These are phyloP conservation scores for Boletus sp. DNA, from an alignment of 768 basidiomycete genomes.

Conservation along the genomic window DNA sequence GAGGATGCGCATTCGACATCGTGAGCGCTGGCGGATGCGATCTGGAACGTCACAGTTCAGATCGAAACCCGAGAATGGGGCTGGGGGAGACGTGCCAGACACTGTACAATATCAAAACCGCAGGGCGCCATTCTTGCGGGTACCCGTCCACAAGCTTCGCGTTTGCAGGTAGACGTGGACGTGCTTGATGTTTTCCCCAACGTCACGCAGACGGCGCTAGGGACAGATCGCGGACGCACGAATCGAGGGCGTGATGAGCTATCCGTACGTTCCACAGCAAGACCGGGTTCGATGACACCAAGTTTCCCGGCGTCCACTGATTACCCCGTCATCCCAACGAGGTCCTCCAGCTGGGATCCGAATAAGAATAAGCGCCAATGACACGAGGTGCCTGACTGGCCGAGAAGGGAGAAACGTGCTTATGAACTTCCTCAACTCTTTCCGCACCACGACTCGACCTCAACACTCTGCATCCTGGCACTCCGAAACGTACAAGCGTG, in stretches of 20 bases:
- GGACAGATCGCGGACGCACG: constrained; percentile 10
- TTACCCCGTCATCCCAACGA: background rate
- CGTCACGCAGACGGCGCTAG: background rate
- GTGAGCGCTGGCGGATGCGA: background rate
- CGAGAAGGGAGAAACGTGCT: too few species aligned
- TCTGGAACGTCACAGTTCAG: constrained; percentile 12
- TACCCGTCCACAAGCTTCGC: background rate
- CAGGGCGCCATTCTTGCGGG: constrained; percentile 1
- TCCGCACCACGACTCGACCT: background rate
- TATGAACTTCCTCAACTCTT: background rate
- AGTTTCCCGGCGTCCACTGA: too few species aligned
- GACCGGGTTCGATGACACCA: background rate
- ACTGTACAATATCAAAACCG: background rate
- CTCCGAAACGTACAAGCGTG: background rate
- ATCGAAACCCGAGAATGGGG: constrained; percentile 8
- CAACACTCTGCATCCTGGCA: background rate
- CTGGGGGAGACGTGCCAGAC: constrained; percentile 10
- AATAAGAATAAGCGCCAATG: background rate
- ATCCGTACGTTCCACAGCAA: background rate
- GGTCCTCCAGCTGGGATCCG: too few species aligned
- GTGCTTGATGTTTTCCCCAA: too few species aligned
- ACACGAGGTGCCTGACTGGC: too few species aligned
- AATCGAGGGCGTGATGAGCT: constrained; percentile 16
- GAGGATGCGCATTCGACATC: background rate
- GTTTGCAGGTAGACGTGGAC: background rate